Percentiles rank a stretch among this genome's conserved stretches.
Conservation (phyloP, 495 filamentous ascomycete species). For the Venustampulla echinocandica region DNA sequence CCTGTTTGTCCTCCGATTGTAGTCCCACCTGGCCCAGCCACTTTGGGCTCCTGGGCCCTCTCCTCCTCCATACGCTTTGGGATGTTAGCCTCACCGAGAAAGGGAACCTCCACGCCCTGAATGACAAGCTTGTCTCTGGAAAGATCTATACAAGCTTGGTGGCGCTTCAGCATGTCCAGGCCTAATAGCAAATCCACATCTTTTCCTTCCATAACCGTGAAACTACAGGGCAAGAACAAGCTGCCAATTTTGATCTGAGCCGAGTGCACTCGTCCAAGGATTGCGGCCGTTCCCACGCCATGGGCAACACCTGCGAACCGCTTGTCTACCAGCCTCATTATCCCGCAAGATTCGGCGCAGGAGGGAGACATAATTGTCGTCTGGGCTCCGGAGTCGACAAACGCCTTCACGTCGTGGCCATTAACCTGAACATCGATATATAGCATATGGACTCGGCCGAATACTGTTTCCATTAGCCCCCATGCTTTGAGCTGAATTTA, state of each 20-base stretch:
- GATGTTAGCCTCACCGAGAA: slow-evolving; percentile 88
- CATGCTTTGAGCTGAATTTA: background rate
- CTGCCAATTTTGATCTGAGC: slow-evolving; percentile 89
- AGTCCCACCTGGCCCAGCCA: slow-evolving; percentile 76
- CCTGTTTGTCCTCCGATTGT: slow-evolving; percentile 80
- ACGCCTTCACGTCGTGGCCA: slow-evolving; percentile 81
- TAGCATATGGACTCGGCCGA: slow-evolving; percentile 87
- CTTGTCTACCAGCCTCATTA: slow-evolving; percentile 93
- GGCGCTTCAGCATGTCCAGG: slow-evolving; percentile 90
- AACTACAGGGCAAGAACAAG: slow-evolving; percentile 82
- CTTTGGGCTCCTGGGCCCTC: slow-evolving; percentile 69
- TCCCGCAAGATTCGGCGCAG: slow-evolving; percentile 83
- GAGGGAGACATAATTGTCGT: slow-evolving; percentile 97
- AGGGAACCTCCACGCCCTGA: slow-evolving; percentile 76
- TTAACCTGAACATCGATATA: slow-evolving; percentile 97
- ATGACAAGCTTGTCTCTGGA: slow-evolving; percentile 71
- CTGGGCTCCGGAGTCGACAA: slow-evolving; percentile 96
- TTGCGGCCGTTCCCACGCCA: slow-evolving; percentile 87
- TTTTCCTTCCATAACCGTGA: slow-evolving; percentile 99
- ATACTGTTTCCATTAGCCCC: slow-evolving; percentile 49
- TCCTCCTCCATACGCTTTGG: slow-evolving; percentile 70
- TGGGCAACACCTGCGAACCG: slow-evolving; percentile 85
- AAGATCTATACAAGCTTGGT: slow-evolving; percentile 89
- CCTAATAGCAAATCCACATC: slow-evolving; percentile 91
- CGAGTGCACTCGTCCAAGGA: slow-evolving; percentile 89